A percentile compares a stretch with the other conserved stretches of the same genome.
Evolutionary conservation across 768 basidiomycete genomes (phyloP).

Genomic region (Hortiboletus campestris): DNA sequence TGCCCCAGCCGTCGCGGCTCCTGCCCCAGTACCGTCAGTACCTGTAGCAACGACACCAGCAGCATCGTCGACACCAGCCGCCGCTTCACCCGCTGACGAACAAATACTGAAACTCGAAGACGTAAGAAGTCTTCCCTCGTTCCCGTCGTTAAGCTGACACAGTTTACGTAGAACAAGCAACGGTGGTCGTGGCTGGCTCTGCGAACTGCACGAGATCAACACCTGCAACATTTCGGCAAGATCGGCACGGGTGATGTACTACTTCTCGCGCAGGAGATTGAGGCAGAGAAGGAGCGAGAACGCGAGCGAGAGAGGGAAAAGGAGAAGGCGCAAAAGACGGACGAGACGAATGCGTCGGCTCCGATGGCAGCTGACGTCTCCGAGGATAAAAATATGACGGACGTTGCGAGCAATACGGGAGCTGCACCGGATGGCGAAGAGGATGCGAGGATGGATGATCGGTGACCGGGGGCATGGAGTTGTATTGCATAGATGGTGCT

Average conservation of each 20-base stretch:
- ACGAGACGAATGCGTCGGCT: constrained; percentile 27
- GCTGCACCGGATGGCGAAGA: constrained; percentile 34
- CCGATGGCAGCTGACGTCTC: constrained; percentile 15
- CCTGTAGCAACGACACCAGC: constrained; percentile 18
- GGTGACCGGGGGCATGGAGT: constrained; percentile 10
- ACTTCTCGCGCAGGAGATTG: constrained; percentile 38
- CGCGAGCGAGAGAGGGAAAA: constrained; percentile 37
- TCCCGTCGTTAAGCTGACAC: constrained; percentile 13
- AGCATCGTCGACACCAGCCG: constrained; percentile 18
- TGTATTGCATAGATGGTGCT: neutral
- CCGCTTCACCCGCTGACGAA: constrained; percentile 40
- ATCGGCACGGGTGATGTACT: constrained; percentile 78
- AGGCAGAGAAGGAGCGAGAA: constrained; percentile 37
- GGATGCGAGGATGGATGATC: constrained; percentile 53
- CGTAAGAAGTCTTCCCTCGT: constrained; percentile 33
- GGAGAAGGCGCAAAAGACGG: constrained; percentile 28
- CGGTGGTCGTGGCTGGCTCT: constrained; percentile 81
- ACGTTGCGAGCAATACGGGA: constrained; percentile 17
- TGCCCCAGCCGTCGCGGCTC: constrained; percentile 8
- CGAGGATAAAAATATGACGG: constrained; percentile 26
- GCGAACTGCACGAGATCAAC: constrained; percentile 68
- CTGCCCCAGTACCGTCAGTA: constrained; percentile 9
- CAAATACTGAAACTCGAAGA: constrained; percentile 62
- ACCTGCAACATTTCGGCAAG: constrained; percentile 77
- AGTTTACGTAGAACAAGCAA: constrained; percentile 60